Evolutionary conservation across 768 basidiomycete genomes (phyloP), one percentile per base, ranked within the genome.

Genomic region (Suillus sp.): DNA sequence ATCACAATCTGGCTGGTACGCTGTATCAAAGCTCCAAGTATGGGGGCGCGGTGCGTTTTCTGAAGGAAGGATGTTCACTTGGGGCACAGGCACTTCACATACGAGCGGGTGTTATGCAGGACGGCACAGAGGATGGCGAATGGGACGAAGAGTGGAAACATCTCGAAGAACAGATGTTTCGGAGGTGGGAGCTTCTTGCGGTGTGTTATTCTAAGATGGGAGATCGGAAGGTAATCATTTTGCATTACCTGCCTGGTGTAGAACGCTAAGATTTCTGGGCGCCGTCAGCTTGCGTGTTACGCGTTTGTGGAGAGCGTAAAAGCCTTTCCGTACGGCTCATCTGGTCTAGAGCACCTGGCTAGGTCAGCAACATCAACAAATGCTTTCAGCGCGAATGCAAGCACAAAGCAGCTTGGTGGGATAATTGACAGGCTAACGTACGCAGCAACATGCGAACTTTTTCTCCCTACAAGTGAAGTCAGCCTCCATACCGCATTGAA

Each of bases 151-250:
- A 72, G 0, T 91, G 89, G 87, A 77, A 62, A 50, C 83, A 85
- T 65, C 78, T 92, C 1, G 82, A 85, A 62, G 86, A 87, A 37
- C 87, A 90, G 64, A 67, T 95, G 32, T 84, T 83, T 66, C 81
- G 88, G 25, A 78, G 94, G 53, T 96, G 89, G 84, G 93, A 97
- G 75, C 73, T 96, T 35, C 78, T 96, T 30, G 94, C 84, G 0
- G 85, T 90, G 4, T 94, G 92, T 71, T 87, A 86, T 69, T 81
- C 84, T 34, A 95, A 92, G 73, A 86, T 87, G 32, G 90, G 89
- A 0, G 90, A 96, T 67, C 82, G 89, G 25, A 84, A 84, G 83
- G 95, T 92, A 51, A 35, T 80, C 58, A 18, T 32, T 40, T 43
- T 65, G 14, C 32, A n/a, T 30, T 65, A 58, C 59, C 50, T 60